Evolutionary conservation across 768 basidiomycete species (phyloP).

Genomic region (Phlebiopsis flavidoalba): DNA sequence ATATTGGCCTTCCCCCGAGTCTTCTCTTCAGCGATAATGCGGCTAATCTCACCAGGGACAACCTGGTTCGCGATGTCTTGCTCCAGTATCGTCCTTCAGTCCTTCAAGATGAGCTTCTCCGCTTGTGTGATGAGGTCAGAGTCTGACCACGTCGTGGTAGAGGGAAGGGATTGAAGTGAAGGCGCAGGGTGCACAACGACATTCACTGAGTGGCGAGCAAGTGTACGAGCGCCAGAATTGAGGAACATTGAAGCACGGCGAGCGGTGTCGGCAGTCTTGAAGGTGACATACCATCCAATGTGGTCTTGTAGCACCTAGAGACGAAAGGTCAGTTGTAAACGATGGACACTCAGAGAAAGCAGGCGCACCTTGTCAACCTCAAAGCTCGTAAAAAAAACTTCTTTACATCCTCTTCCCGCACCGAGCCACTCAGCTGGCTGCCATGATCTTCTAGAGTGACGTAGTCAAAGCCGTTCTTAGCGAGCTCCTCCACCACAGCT

Average conservation of each 20-base stretch:
- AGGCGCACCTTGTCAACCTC: conserved; percentile 63
- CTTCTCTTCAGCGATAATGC: conserved; percentile 50
- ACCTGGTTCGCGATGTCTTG: conserved; percentile 64
- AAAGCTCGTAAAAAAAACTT: conserved; percentile 71
- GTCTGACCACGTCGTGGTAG: conserved; percentile 46
- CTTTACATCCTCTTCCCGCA: conserved; percentile 64
- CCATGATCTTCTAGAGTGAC: conserved; percentile 51
- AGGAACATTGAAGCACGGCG: conserved; percentile 66
- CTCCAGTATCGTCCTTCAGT: conserved; percentile 51
- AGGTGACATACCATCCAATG: conserved; percentile 78
- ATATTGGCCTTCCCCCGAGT: conserved; percentile 32
- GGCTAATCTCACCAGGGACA: conserved; percentile 47
- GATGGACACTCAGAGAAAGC: background rate
- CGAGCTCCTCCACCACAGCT: conserved; percentile 44
- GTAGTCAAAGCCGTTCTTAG: conserved; percentile 62
- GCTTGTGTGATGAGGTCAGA: conserved; percentile 51
- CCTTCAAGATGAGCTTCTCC: conserved; percentile 48
- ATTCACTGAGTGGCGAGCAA: conserved; percentile 56
- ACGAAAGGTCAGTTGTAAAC: conserved; percentile 7
- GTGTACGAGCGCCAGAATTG: conserved; percentile 40
- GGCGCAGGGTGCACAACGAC: conserved; percentile 44
- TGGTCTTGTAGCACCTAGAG: conserved; percentile 65
- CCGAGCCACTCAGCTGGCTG: conserved; percentile 38
- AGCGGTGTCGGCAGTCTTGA: conserved; percentile 56
- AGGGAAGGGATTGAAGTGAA: conserved; percentile 27